Base-by-base conservation (phyloP, 129 eudicot genomes). In the Chrysanthemum lavandulifolium region DNA sequence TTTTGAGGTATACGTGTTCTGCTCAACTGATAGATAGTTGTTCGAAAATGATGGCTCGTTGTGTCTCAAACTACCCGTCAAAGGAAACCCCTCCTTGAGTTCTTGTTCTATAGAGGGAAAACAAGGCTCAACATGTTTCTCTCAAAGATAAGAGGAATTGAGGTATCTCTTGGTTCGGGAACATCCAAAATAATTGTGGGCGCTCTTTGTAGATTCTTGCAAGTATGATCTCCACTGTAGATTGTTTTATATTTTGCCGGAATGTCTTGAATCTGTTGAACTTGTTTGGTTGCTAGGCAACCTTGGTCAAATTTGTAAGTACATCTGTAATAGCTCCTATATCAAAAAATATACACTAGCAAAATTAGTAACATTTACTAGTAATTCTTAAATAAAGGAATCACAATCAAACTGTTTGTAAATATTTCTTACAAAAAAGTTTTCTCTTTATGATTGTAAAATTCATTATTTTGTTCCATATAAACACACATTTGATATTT, bases 261-360 rank as follows among this genome's bases (percentile, higher is more conserved):
- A 8, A 74, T 72, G 8, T 76, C 81, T 68, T 74, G 73, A 2
- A 74, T 64, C 59, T 21, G 67, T 74, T 84, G 82, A 12, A 84
- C 88, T n/a, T 84, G 82, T 77, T 84, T 84, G 29, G 64, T 77
- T 40, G 88, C 88, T 68, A 13, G 67, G 75, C 88, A 84, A 8
- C 72, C 79, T 81, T 80, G 83, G 10, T 84, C 88, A 57, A 10
- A 50, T 45, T 80, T 84, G 66, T 84, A 79, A 2, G 88, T 80
- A 79, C 93, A 87, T 36, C 87, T 76, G 14, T 52, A 86, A 78
- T 86, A 86, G 74, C 76, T 73, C 74, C 91, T 86, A 71, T 67
- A 50, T 51, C 1, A 40, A 40, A 10, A 56, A 15, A 18, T 23
- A 40, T 29, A 65, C 15, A 52, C 5, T 27, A 63, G 48, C 21